Evolutionary conservation across 2,329 filamentous ascomycete genomes (phyloP), one percentile per base, ranked within the genome.

Genomic region (Penicillium hordei): DNA sequence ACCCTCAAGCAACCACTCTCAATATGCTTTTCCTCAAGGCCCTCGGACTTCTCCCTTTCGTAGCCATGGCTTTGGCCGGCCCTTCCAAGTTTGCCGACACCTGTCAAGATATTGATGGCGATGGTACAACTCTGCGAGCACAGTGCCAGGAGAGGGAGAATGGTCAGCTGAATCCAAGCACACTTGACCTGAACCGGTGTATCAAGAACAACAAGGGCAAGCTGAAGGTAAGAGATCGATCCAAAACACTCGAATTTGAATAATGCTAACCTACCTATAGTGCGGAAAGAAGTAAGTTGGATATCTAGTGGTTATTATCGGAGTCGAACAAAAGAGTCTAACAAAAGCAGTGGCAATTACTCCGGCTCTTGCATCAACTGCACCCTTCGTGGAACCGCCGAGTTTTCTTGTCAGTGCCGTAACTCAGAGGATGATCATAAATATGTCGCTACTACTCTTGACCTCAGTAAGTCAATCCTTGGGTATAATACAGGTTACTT

Each of bases 161-260:
- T 43, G 63, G 63, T 3, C 46, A 55, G 38, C 36, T 58, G 5
- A 54, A 29, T 9, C 43, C 29, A 4, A 62, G 45, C 42, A 51
- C 45, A n/a, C 40, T 65, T 13, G 55, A 65, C n/a, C 29, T 65
- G 34, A 65, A 64, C 54, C 57, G 56, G 4, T 65, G 63, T 31
- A 36, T 65, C 48, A 65, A 59, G 51, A 65, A 64, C 27, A 33
- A 43, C 33, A 65, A 65, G 42, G 63, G 59, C 27, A 42, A 36
- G 6, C 52, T 63, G 9, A 57, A 59, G 52, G 60, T 60, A 52
- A 44, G 31, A 43, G n/a, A 29, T 34, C 4, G 15, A 42, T 31
- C 13, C 7, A 17, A 27, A 8, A 21, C 36, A 58, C 49, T 19
- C 8, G 4, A 8, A 27, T 2, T 27, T 27, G 9, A 27, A 27